These are phyloP conservation scores for Tetracentron sinense DNA, from an alignment of 164 flowering plant genomes.

Conservation along the genomic window DNA sequence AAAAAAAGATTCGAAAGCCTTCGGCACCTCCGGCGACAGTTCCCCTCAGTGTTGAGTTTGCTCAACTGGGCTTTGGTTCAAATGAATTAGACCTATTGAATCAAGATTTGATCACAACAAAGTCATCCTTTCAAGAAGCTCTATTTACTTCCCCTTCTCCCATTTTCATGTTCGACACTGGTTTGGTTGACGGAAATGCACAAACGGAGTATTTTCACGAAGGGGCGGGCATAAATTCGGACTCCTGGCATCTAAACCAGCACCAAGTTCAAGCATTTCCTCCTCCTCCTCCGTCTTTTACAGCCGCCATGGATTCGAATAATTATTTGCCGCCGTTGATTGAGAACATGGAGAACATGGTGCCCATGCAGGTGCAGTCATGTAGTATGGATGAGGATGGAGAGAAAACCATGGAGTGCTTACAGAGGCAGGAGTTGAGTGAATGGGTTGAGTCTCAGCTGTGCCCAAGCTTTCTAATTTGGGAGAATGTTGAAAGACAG, in stretches of 20 bases:
- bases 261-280: slow-evolving; percentile 13
- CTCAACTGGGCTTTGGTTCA: slow-evolving; percentile 25
- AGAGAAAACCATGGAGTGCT: slow-evolving; percentile 35
- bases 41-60: slow-evolving; percentile 20
- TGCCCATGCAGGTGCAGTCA: slow-evolving; percentile 38
- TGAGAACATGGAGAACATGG: slow-evolving; percentile 44
- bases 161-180: slow-evolving; percentile 58
- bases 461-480: slow-evolving; percentile 55
- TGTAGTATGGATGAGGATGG: slow-evolving; percentile 40
- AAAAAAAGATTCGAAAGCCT: slow-evolving; percentile 75
- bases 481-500: slow-evolving; percentile 59
- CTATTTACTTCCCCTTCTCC: slow-evolving; percentile 44
- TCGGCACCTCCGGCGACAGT: slow-evolving; percentile 16
- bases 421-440: slow-evolving; percentile 49
- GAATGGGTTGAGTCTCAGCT: slow-evolving; percentile 67
- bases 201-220: slow-evolving; percentile 32
- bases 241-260: slow-evolving; percentile 39
- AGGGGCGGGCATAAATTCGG: slow-evolving; percentile 14
- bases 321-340: slow-evolving; percentile 55
- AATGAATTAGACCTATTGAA: slow-evolving; percentile 29
- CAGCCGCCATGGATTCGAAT: slow-evolving; percentile 22
- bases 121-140: slow-evolving; percentile 36
- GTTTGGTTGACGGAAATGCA: slow-evolving; percentile 12
- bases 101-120: slow-evolving; percentile 37
- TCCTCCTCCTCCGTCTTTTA: slow-evolving; percentile 3